Conservation (phyloP, 257 asterid genomes). For the Solanum chaucha region DNA sequence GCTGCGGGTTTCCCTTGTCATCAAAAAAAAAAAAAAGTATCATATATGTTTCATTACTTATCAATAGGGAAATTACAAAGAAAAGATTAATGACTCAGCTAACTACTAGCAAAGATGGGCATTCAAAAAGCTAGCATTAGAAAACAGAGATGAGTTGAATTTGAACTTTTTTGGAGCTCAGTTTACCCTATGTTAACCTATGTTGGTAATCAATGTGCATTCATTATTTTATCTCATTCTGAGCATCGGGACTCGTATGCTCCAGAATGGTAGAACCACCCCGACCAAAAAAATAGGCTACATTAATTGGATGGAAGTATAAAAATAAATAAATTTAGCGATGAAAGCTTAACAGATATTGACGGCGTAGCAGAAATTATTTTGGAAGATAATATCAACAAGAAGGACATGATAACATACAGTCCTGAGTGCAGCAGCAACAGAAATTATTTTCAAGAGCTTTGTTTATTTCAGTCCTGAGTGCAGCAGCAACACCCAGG, state of each 20-base stretch:
- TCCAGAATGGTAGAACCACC: slow-evolving; percentile 4
- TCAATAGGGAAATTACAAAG: neutral
- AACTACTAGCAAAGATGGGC: neutral
- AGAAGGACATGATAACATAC: neutral
- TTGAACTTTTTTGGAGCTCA: neutral
- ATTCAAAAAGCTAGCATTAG: neutral
- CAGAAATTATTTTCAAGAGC: slow-evolving; percentile 14
- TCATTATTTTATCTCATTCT: slow-evolving; percentile 2
- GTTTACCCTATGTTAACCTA: neutral
- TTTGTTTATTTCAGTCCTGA: slow-evolving; percentile 59
- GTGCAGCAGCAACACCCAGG: slow-evolving; percentile 59
- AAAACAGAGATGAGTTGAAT: neutral
- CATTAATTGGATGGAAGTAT: neutral
- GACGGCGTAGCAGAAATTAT: neutral
- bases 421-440: slow-evolving; percentile 57
- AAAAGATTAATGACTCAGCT: slow-evolving; percentile 1
- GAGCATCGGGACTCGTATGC: slow-evolving; percentile 6
- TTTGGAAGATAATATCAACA: no score
- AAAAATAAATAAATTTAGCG: neutral
- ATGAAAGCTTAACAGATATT: neutral
- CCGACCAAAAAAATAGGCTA: slow-evolving; percentile 19
- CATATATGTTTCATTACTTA: neutral
- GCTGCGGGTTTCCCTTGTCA: no score
- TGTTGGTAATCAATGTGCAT: neutral
- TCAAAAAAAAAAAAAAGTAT: neutral